Percentiles rank a stretch among this genome's conserved stretches.
Evolutionary conservation across 495 filamentous ascomycete genomes (phyloP).

Genomic region (Lindgomyces ingoldianus): DNA sequence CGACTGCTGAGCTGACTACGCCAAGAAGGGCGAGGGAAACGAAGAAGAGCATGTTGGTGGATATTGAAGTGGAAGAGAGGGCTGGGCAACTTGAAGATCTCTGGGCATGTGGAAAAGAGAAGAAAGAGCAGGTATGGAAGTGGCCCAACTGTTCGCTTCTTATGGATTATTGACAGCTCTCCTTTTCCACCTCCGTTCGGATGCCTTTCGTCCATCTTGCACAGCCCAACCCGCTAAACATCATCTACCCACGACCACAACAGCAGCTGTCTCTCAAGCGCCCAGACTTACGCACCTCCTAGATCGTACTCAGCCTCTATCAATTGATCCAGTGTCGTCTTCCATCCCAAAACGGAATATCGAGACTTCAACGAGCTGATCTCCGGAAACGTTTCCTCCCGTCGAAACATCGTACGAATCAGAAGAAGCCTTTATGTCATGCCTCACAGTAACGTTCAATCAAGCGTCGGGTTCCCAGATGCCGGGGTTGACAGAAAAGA

Average conservation of each 20-base stretch:
- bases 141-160: neutral
- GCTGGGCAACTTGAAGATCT: neutral
- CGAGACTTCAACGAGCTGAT: neutral
- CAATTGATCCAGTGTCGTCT: neutral
- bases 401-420: neutral
- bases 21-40: constrained; percentile 32
- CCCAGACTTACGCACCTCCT: neutral
- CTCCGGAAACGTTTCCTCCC: neutral
- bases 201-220: neutral
- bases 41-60: constrained; percentile 18
- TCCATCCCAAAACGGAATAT: neutral
- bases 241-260: neutral
- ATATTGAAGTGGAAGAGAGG: neutral
- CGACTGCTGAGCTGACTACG: constrained; percentile 42
- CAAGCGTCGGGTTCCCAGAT: too few relatives aligned
- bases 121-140: neutral
- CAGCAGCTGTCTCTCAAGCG: neutral
- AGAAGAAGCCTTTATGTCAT: neutral
- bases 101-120: neutral
- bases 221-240: neutral
- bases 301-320: neutral
- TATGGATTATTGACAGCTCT: neutral
- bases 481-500: too few relatives aligned
- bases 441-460: too few relatives aligned
- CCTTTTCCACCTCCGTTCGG: neutral